These are phyloP conservation scores for Aspergillus heteromorphus DNA, from an alignment of 495 filamentous ascomycete genomes.

Conservation along the genomic window DNA sequence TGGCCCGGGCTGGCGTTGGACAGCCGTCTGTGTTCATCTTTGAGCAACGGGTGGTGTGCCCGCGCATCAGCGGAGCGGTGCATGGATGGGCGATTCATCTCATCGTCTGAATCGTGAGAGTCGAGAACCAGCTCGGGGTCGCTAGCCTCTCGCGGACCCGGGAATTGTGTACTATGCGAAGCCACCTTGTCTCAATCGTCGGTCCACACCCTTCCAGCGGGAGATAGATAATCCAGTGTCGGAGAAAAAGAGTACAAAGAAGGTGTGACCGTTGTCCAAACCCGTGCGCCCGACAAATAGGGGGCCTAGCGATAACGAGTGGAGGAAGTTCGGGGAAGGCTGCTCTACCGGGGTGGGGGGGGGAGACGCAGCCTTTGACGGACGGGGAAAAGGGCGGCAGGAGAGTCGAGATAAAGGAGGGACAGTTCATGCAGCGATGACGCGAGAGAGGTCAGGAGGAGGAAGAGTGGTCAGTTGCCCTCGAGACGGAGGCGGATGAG, in stretches of 20 bases:
- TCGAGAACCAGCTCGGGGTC: slow-evolving; percentile 21
- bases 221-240: too few relatives aligned
- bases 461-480: not conserved
- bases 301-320: not conserved
- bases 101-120: slow-evolving; percentile 36
- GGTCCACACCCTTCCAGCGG: not conserved
- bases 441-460: not conserved
- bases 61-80: slow-evolving; percentile 47
- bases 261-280: not conserved
- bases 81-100: slow-evolving; percentile 42
- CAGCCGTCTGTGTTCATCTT: slow-evolving; percentile 46
- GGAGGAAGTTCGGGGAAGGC: not conserved
- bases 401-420: not conserved
- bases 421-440: not conserved
- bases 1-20: slow-evolving; percentile 35
- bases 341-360: too few relatives aligned
- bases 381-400: not conserved
- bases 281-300: not conserved
- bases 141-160: slow-evolving; percentile 9
- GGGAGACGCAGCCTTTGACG: not conserved
- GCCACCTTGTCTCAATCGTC: slow-evolving; percentile 16
- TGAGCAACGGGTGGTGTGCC: slow-evolving; percentile 51
- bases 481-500: not conserved
- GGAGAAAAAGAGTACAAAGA: slow-evolving; percentile 1
- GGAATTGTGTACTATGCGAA: slow-evolving; percentile 12